Base-by-base conservation (phyloP, 2,329 filamentous ascomycete species). In the Rutstroemia sp. region DNA sequence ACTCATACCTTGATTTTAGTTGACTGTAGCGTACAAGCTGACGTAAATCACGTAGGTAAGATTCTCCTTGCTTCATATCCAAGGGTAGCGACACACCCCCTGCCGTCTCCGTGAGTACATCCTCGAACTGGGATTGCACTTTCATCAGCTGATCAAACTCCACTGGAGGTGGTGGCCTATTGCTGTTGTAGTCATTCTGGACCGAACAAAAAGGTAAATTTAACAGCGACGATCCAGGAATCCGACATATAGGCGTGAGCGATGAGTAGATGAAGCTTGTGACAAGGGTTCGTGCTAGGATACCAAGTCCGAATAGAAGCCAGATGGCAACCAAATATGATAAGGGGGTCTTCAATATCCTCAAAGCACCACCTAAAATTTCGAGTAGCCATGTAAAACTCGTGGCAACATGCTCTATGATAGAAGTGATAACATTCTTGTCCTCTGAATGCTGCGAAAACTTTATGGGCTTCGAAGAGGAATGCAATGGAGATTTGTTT, bases 51-150 rank as follows among this genome's bases (percentile, higher is more conserved):
- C 88, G 81, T 38, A 94, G 84, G 1, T 86, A 84, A 2, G 82
- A 76, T 69, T 92, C 88, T 2, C 85, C 84, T 9, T 83, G 80
- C 73, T 90, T 92, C 83, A 94, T 91, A 63, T 89, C 86, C 63
- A 88, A 76, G 0, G 88, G 88, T 3, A 94, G 72, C 1, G 82
- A 82, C 1, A 84, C 81, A 1, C 84, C 82, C 21, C 83, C 78
- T 1, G 82, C 79, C 16, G 82, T 83, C 57, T 83, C 81, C 62
- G 88, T 81, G 4, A 94, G 72, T 0, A 94, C 83, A 57, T 87
- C 81, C 69, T 91, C 88, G 56, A 95, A 90, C 27, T 84, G 79
- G n/a, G 80, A 76, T 69, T 95, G 89, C 1, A 87, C 81, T 17
- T 77, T 77, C 76, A 94, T 87, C 21, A 95, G 77, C 48, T 85